These are phyloP conservation scores for Microsporum audouinii DNA, from an alignment of 2,329 filamentous ascomycete species.

Conservation along the genomic window DNA sequence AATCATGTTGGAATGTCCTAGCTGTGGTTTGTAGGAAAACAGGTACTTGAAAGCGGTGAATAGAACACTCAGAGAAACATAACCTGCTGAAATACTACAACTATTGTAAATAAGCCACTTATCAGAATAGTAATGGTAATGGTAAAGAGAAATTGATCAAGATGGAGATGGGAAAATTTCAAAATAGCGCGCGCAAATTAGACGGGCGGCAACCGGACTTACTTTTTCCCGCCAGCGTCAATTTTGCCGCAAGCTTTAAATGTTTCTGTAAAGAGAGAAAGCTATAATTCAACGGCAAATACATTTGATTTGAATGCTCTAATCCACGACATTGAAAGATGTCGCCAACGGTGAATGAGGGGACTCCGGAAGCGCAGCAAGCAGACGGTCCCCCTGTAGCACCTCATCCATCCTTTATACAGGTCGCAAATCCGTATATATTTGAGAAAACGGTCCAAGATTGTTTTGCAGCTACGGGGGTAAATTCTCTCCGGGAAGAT, in stretches of 20 bases:
- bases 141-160: no score
- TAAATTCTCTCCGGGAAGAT: constrained; percentile 69
- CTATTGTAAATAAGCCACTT: no score
- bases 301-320: not conserved
- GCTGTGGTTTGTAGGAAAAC: not conserved
- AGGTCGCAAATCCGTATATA: constrained; percentile 62
- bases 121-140: no score
- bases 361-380: not conserved
- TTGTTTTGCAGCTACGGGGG: constrained; percentile 56
- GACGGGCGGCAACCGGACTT: not conserved
- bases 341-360: constrained; percentile 2
- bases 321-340: not conserved
- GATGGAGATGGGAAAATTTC: no score
- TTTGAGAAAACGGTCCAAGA: constrained; percentile 70
- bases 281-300: not conserved
- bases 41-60: no score
- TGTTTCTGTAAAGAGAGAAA: not conserved
- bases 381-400: constrained; percentile 22
- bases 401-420: constrained; percentile 53
- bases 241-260: not conserved
- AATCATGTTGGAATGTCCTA: not conserved
- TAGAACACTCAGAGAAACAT: no score
- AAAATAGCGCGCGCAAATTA: no score
- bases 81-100: no score
- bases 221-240: not conserved